phyloP scores from a whole-genome alignment of 2,329 filamentous ascomycete species.

The Colletotrichum aenigma region DNA sequence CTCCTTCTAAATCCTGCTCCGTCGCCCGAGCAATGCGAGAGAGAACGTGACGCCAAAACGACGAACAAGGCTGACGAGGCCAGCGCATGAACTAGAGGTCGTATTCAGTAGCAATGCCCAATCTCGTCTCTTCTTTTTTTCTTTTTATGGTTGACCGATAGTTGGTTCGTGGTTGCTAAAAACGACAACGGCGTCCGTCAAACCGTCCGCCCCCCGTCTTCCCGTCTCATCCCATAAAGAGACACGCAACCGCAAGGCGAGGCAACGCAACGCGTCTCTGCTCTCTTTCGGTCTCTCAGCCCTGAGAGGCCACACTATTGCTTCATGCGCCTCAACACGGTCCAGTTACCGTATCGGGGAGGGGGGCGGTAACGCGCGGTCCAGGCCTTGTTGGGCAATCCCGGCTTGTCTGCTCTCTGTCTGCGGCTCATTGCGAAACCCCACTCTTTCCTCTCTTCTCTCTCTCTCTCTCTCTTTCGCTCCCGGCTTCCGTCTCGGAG shows the following conservation, averaged over 20 bases:
- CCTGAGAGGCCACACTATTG: background rate
- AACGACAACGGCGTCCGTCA: background rate
- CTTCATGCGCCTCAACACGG: slow-evolving; percentile 5
- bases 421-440: slow-evolving; percentile 1
- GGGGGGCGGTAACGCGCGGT: background rate
- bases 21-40: slow-evolving; percentile 11
- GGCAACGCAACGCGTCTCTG: background rate
- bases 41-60: background rate
- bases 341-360: background rate
- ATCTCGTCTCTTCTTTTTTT: background rate
- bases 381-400: slow-evolving; percentile 1
- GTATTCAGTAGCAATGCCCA: background rate
- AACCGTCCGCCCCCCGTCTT: background rate
- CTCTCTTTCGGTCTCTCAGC: background rate
- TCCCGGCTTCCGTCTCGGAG: background rate
- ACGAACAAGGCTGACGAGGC: background rate
- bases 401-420: slow-evolving; percentile 10
- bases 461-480: background rate
- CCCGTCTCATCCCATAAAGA: slow-evolving; percentile 2
- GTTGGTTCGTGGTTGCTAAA: background rate
- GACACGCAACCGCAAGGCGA: background rate
- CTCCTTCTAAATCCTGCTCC: background rate
- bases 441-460: background rate
- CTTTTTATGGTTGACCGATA: background rate
- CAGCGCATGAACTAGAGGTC: background rate